These are phyloP conservation scores for Ogataea pilisensis DNA, from an alignment of 805 yeast species.

Conservation along the genomic window DNA sequence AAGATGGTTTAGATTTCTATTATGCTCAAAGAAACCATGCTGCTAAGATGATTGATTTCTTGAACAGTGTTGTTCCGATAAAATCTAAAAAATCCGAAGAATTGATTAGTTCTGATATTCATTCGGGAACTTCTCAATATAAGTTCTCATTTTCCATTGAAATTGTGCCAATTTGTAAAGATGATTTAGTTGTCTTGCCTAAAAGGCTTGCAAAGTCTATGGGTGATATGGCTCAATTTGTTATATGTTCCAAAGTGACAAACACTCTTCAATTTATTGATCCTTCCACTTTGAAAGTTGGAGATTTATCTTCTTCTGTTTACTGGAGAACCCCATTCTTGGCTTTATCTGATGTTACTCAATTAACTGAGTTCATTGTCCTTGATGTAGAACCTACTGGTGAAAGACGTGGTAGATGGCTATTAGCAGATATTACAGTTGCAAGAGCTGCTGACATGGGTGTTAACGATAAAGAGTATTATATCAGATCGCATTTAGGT, in stretches of 20 bases:
- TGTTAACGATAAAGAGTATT: slow-evolving; percentile 74
- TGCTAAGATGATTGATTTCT: slow-evolving; percentile 86
- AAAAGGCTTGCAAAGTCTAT: slow-evolving; percentile 75
- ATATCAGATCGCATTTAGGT: slow-evolving; percentile 88
- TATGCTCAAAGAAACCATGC: slow-evolving; percentile 90
- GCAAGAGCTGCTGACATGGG: slow-evolving; percentile 91
- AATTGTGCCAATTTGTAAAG: slow-evolving; percentile 94
- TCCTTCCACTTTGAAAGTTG: slow-evolving; percentile 72
- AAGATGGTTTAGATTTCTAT: slow-evolving; percentile 93
- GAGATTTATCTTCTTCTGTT: slow-evolving; percentile 64
- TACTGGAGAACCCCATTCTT: slow-evolving; percentile 84
- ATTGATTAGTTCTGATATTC: slow-evolving; percentile 87
- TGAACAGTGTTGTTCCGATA: slow-evolving; percentile 79
- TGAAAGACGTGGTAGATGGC: slow-evolving; percentile 65
- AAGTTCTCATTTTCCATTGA: slow-evolving; percentile 92
- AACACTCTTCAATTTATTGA: slow-evolving; percentile 85
- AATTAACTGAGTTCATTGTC: slow-evolving; percentile 81
- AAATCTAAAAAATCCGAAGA: slow-evolving; percentile 84
- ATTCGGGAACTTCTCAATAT: slow-evolving; percentile 80
- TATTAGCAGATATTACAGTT: slow-evolving; percentile 85
- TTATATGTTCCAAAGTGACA: slow-evolving; percentile 78
- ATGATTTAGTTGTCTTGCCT: slow-evolving; percentile 90
- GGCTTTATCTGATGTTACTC: slow-evolving; percentile 69
- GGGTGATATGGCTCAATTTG: slow-evolving; percentile 80
- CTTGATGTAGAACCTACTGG: slow-evolving; percentile 94